Evolutionary conservation across 1,284 basidiomycete genomes (phyloP).

Genomic region (Coniophora puteana): DNA sequence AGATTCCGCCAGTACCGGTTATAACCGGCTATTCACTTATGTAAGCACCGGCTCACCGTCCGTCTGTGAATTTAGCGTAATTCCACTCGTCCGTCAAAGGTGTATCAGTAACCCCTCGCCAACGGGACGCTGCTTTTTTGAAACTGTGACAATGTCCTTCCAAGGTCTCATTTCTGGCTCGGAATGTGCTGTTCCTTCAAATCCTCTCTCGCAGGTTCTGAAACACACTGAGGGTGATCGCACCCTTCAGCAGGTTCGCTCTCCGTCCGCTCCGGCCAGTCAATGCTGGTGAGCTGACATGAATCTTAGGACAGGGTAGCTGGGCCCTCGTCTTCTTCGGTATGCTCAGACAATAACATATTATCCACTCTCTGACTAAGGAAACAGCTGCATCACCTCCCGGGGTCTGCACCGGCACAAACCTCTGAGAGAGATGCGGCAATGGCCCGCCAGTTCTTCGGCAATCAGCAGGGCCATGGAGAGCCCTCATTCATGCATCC

Average conservation of each 20-base stretch:
- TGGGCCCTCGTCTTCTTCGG: constrained; percentile 68
- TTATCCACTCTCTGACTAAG: constrained; percentile 9
- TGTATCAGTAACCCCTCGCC: too few species aligned
- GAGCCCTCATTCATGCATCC: constrained; percentile 27
- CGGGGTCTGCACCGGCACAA: constrained; percentile 44
- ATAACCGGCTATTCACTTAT: too few species aligned
- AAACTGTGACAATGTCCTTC: constrained; percentile 70
- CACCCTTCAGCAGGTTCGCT: constrained; percentile 75
- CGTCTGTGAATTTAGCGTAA: constrained; percentile 1
- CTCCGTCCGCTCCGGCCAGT: neutral
- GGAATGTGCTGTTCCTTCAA: constrained; percentile 84
- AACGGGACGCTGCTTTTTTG: too few species aligned
- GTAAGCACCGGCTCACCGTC: too few species aligned
- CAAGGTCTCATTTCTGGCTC: constrained; percentile 85
- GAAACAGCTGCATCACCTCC: constrained; percentile 67
- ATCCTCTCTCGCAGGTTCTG: constrained; percentile 87
- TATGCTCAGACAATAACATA: constrained; percentile 27
- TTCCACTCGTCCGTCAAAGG: too few species aligned
- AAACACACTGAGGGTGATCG: constrained; percentile 92
- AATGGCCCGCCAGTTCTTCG: constrained; percentile 79
- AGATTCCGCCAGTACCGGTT: too few species aligned
- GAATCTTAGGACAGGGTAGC: constrained; percentile 63
- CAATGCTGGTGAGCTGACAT: constrained; percentile 1
- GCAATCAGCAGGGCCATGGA: constrained; percentile 36
- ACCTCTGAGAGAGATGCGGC: constrained; percentile 62